Percentiles rank a stretch among this genome's conserved stretches.
Conservation (phyloP, 2,329 filamentous ascomycete species). For the Verticillium isaacii region DNA sequence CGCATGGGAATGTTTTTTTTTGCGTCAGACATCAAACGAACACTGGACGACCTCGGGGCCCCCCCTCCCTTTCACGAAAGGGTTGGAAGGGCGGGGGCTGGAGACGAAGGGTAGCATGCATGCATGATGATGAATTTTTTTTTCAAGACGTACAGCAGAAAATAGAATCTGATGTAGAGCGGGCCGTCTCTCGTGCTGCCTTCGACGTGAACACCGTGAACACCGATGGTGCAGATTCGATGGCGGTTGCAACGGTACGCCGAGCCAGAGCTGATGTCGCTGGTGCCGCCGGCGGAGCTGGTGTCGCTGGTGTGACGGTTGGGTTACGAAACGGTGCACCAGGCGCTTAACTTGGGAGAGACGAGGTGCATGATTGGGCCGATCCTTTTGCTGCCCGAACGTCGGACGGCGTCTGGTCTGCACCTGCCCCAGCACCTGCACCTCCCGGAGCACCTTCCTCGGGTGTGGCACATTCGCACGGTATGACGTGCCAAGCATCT, state of each 20-base stretch:
- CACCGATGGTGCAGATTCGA: not conserved
- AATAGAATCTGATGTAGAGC: not conserved
- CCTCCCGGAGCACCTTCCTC: not conserved
- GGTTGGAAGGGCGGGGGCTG: not conserved
- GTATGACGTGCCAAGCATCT: not conserved
- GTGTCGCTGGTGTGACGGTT: not conserved
- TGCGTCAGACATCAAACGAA: not conserved
- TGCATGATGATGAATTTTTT: not conserved
- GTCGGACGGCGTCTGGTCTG: not conserved
- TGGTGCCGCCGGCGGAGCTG: not conserved
- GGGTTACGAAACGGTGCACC: not conserved
- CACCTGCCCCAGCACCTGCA: not conserved
- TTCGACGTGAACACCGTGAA: too few relatives aligned
- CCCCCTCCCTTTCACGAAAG: not conserved
- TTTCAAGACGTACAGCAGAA: not conserved
- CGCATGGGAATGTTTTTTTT: not conserved
- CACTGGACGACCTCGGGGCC: not conserved
- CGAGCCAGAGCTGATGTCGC: too few relatives aligned
- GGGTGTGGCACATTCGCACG: constrained; percentile 1
- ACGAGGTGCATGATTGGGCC: constrained; percentile 5
- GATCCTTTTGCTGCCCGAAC: constrained; percentile 6
- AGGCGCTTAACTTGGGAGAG: not conserved
- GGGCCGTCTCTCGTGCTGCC: too few relatives aligned
- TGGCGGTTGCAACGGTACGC: not conserved
- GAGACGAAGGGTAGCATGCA: not conserved